Base-by-base conservation (phyloP, 148 eudicot species). In the Cornus suecica region DNA sequence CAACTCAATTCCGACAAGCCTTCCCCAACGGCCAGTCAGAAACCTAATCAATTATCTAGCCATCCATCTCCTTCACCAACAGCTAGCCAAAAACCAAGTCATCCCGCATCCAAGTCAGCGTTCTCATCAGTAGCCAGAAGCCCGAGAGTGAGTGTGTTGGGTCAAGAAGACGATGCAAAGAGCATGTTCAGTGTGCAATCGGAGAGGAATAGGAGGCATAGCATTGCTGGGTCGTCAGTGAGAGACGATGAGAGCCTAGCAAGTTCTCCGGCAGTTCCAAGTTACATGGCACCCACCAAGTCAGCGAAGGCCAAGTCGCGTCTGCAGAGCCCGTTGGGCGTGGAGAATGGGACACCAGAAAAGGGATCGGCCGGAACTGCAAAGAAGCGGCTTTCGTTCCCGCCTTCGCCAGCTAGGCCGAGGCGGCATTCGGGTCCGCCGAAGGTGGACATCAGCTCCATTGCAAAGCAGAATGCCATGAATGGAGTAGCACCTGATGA, bases 221-320 rank as follows among this genome's bases (percentile, higher is more conserved):
- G 92, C 79, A 78, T 88, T 52, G 83, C 82, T 20, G 90, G 92
- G 20, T 86, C 91, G 20, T 86, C 87, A 2, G 75, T 87, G 1
- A 87, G 92, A 78, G 95, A 92, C 54, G 94, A 88, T 56, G 97
- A 92, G 86, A 94, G 99, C 86, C 81, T 88, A 31, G 92, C 82
- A 0, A 89, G 97, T 80, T 89, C 91, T 5, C 88, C 84, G 2
- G 80, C 90, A 10, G 80, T 90, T 42, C 99, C 97, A 6, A 89
- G 97, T 82, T 94, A 89, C 81, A 94, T 92, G 99, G 90, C 92
- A 0, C 75, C 92, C 0, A 92, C 99, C 4, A 82, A 79, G 67
- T 91, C 99, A 16, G 92, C 94, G 0, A 90, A 83, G 86, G 97
- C 96, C 37, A 92, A 88, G 80, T 77, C 80, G 22, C 84, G 88